Evolutionary conservation across 2,329 filamentous ascomycete genomes (phyloP).

Genomic region (Hirsutella minnesotensis): DNA sequence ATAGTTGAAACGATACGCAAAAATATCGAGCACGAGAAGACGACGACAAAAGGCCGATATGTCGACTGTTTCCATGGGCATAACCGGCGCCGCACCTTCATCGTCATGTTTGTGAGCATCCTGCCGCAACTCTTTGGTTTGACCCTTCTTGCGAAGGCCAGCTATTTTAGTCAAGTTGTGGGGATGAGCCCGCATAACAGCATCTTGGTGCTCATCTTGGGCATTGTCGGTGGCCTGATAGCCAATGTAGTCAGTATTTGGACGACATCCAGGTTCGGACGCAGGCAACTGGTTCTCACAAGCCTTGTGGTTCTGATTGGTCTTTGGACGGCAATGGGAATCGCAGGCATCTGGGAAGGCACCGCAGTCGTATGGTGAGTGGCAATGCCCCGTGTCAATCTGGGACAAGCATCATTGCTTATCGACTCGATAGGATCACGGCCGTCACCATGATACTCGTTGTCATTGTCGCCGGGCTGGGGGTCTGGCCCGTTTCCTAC

Average conservation of each 20-base stretch:
- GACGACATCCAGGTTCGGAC: constrained; percentile 26
- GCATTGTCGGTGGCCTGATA: constrained; percentile 30
- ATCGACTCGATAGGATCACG: constrained; percentile 2
- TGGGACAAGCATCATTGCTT: not conserved
- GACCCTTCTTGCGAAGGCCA: constrained; percentile 27
- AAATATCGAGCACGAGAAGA: constrained; percentile 31
- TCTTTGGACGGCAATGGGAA: constrained; percentile 32
- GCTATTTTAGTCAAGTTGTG: constrained; percentile 26
- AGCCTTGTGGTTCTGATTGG: constrained; percentile 19
- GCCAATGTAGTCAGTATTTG: constrained; percentile 31
- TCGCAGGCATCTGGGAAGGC: constrained; percentile 28
- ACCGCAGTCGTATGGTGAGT: constrained; percentile 6
- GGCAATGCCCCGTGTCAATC: not conserved
- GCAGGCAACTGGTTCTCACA: constrained; percentile 24
- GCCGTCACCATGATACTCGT: constrained; percentile 28
- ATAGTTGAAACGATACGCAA: constrained; percentile 31
- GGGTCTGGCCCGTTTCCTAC: constrained; percentile 30
- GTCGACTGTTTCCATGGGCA: constrained; percentile 29
- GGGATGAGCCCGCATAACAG: constrained; percentile 18
- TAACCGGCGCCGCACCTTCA: constrained; percentile 28
- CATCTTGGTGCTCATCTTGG: constrained; percentile 32
- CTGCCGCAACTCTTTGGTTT: constrained; percentile 34
- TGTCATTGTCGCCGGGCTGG: constrained; percentile 27
- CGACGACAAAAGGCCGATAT: constrained; percentile 21
- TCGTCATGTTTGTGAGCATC: constrained; percentile 28